A percentile compares a stretch with the other conserved stretches of the same genome.
Conservation (phyloP, 768 basidiomycete genomes). For the Cystoderma amianthinum region DNA sequence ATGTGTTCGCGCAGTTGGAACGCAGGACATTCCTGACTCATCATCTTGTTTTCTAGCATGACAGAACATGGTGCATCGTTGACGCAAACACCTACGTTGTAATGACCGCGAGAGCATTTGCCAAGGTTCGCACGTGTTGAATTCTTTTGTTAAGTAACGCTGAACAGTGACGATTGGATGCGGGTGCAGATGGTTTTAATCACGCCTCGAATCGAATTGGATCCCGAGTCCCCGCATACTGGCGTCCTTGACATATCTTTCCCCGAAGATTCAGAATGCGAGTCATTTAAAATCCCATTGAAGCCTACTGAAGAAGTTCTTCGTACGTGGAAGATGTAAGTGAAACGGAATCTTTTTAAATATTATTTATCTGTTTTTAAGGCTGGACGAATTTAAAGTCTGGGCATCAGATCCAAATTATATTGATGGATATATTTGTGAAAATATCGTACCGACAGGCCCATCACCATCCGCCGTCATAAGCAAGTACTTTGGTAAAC, state of each 20-base stretch:
- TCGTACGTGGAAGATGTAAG: constrained; percentile 52
- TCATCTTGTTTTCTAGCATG: constrained; percentile 42
- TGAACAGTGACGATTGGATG: neutral
- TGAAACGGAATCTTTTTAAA: constrained; percentile 3
- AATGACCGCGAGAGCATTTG: constrained; percentile 61
- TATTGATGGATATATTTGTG: constrained; percentile 64
- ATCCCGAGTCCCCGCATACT: constrained; percentile 34
- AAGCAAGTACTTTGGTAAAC: constrained; percentile 53
- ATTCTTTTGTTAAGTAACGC: neutral
- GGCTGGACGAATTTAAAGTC: constrained; percentile 46
- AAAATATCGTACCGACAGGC: constrained; percentile 23
- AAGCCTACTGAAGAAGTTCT: constrained; percentile 43
- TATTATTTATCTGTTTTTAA: constrained; percentile 13
- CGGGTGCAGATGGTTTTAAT: constrained; percentile 58
- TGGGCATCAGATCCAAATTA: constrained; percentile 28
- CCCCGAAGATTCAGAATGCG: constrained; percentile 50
- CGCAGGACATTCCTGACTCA: constrained; percentile 1
- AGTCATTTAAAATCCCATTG: constrained; percentile 53
- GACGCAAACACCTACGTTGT: constrained; percentile 44
- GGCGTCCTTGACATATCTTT: constrained; percentile 51
- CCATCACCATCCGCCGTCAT: constrained; percentile 47
- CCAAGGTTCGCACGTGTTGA: constrained; percentile 38
- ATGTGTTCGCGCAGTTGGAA: constrained; percentile 7
- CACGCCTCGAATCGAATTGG: constrained; percentile 42
- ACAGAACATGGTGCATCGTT: constrained; percentile 66